Percentiles rank a stretch among this genome's conserved stretches.
phyloP scores from a whole-genome alignment of 2,329 filamentous ascomycete species.

The Ophiostoma novo-ulmi region DNA sequence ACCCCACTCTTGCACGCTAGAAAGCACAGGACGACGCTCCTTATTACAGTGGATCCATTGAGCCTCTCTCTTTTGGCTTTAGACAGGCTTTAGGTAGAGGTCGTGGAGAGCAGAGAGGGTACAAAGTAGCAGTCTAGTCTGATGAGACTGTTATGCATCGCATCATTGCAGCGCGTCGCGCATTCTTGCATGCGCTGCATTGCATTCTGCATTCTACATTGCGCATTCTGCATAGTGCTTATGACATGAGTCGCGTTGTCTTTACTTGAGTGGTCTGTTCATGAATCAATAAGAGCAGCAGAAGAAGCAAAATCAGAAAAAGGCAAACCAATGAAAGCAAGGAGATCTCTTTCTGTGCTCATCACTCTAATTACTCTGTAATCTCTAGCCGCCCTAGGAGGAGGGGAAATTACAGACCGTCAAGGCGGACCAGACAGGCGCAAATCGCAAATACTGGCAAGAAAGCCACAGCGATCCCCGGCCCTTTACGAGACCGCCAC shows the following conservation, averaged over 20 bases:
- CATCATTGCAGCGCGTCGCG: not conserved
- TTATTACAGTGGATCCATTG: slow-evolving; percentile 10
- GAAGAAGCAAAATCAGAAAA: not conserved
- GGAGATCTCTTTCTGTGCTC: not conserved
- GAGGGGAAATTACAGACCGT: slow-evolving; percentile 2
- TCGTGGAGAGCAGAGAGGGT: not conserved
- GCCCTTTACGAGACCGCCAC: not conserved
- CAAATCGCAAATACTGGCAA: too few species aligned
- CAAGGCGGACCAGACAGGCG: not conserved
- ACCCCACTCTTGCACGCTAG: not conserved
- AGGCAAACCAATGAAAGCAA: not conserved
- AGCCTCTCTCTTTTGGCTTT: slow-evolving; percentile 2
- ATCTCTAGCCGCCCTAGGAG: not conserved
- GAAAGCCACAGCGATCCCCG: slow-evolving; percentile 4
- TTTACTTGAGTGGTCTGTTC: too few species aligned
- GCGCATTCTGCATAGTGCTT: too few species aligned
- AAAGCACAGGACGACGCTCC: not conserved
- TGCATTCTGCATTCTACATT: not conserved
- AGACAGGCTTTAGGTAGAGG: too few species aligned
- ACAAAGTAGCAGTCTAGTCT: not conserved
- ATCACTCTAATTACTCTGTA: not conserved
- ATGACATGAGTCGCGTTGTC: too few species aligned
- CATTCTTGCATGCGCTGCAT: not conserved
- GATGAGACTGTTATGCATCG: slow-evolving; percentile 3
- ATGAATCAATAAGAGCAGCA: too few species aligned